A percentile compares a stretch with the other conserved stretches of the same genome.
These are phyloP conservation scores for Trametopsis cervina DNA, from an alignment of 768 basidiomycete species.

Conservation along the genomic window DNA sequence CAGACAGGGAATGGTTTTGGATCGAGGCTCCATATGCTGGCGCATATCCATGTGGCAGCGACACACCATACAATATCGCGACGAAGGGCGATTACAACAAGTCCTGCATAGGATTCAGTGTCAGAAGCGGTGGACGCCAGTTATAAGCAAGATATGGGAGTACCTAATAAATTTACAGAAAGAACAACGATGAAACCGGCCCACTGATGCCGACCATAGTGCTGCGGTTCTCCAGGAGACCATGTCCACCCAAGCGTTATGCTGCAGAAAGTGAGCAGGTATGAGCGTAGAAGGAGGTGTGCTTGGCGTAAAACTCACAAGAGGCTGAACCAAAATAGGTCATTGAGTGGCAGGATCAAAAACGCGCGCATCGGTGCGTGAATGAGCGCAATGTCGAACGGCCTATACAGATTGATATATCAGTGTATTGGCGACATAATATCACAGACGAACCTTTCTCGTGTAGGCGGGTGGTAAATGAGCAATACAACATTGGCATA, in stretches of 20 bases:
- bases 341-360: slow-evolving; percentile 39
- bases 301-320: slow-evolving; percentile 32
- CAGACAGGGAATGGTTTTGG: slow-evolving; percentile 63
- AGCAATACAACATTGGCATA: slow-evolving; percentile 78
- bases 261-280: slow-evolving; percentile 29
- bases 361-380: slow-evolving; percentile 83
- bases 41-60: slow-evolving; percentile 67
- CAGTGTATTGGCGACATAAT: too few relatives aligned
- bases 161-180: slow-evolving; percentile 44
- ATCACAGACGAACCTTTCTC: slow-evolving; percentile 20
- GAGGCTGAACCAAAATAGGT: slow-evolving; percentile 57
- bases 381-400: slow-evolving; percentile 75
- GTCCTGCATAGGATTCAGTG: too few relatives aligned
- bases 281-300: neutral
- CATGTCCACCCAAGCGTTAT: slow-evolving; percentile 64
- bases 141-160: neutral
- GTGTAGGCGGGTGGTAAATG: slow-evolving; percentile 59
- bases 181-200: slow-evolving; percentile 66
- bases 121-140: neutral
- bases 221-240: slow-evolving; percentile 41
- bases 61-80: slow-evolving; percentile 72
- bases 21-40: slow-evolving; percentile 51
- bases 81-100: slow-evolving; percentile 47
- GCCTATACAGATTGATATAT: too few relatives aligned
- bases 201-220: slow-evolving; percentile 60